Base-by-base conservation (phyloP, 495 filamentous ascomycete genomes). In the Podospora australis region DNA sequence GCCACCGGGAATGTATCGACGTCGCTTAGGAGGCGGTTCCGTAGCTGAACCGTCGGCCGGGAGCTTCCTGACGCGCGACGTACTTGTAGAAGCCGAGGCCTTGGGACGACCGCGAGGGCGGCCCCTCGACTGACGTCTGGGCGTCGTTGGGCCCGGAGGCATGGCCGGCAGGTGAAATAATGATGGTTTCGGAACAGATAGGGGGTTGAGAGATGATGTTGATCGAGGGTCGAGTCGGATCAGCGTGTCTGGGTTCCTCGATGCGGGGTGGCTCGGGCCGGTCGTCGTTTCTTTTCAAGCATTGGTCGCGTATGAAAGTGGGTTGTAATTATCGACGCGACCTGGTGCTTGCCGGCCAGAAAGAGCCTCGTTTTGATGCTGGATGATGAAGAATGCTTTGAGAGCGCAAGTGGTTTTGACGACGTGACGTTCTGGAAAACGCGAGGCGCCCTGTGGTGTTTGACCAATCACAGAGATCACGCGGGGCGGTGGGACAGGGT, bases 1-100 rank as follows among this genome's bases (percentile, higher is more conserved):
- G 21, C 86, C 87, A 48, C 84, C 86, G 34, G 88, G 86, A 25
- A 89, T 74, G 61, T 90, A 91, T 48, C 69, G 65, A 48, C 72
- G 63, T 46, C 70, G 69, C 64, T 78, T 78, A 0, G 59, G 62
- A 11, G 74, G 72, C n/a, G 75, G 77, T 50, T 79, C 77, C 2
- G 72, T 72, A 16, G 72, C 71, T 19, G 69, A 62, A 21, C 57
- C 64, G 25, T 69, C 69, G 44, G 59, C 48, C 11, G 50, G 61
- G 17, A 52, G 44, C 40, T 70, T 61, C 35, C 59, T 66, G 59
- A 64, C 62, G 53, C 71, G 69, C 48, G 65, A 63, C 46, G 70
- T 60, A 65, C 59, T 68, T n/a, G 56, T 41, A 2, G 70, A 63
- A 32, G 53, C 39, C 5, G 68, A 56, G 14, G 65, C 66, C 38